A percentile compares a stretch with the other conserved stretches of the same genome.
Conservation (phyloP, 73 alveolate species). For the Diophrys appendiculata region DNA sequence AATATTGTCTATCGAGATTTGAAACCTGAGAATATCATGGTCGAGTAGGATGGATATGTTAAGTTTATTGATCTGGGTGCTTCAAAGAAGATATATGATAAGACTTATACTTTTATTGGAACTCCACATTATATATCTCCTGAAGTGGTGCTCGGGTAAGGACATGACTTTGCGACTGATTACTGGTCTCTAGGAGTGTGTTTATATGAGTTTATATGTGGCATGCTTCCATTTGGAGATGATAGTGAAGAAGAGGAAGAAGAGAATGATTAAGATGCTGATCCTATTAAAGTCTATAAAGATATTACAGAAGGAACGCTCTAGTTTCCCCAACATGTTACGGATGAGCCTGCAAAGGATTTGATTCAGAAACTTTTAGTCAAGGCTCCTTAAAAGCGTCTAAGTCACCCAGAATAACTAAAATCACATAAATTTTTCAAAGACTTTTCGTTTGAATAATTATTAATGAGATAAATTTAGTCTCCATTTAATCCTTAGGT, state of each 20-base stretch:
- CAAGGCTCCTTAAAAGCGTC: slow-evolving; percentile 29
- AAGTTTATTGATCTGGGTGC: slow-evolving; percentile 76
- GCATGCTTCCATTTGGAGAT: slow-evolving; percentile 66
- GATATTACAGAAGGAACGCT: slow-evolving; percentile 29
- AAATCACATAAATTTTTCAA: not conserved
- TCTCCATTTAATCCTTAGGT: not conserved
- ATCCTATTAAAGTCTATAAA: slow-evolving; percentile 60
- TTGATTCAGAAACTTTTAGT: slow-evolving; percentile 29
- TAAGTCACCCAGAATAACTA: not conserved
- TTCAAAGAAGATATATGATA: slow-evolving; percentile 68
- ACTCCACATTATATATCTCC: slow-evolving; percentile 78
- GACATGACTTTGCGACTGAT: slow-evolving; percentile 56
- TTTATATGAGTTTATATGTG: slow-evolving; percentile 58
- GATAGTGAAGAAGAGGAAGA: slow-evolving; percentile 16
- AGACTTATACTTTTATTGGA: slow-evolving; percentile 75
- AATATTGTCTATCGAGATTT: slow-evolving; percentile 74
- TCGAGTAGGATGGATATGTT: slow-evolving; percentile 68
- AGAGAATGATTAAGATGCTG: slow-evolving; percentile 11
- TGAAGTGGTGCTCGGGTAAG: slow-evolving; percentile 65
- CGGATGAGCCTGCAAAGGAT: slow-evolving; percentile 56
- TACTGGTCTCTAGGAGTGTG: slow-evolving; percentile 71
- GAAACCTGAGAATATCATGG: slow-evolving; percentile 80
- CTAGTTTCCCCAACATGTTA: slow-evolving; percentile 37
- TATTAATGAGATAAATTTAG: not conserved
- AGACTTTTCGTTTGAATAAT: not conserved